Evolutionary conservation across 75 land plant genomes (phyloP), one percentile per base, ranked within the genome.

Genomic region (Chamaecyparis obtusa): DNA sequence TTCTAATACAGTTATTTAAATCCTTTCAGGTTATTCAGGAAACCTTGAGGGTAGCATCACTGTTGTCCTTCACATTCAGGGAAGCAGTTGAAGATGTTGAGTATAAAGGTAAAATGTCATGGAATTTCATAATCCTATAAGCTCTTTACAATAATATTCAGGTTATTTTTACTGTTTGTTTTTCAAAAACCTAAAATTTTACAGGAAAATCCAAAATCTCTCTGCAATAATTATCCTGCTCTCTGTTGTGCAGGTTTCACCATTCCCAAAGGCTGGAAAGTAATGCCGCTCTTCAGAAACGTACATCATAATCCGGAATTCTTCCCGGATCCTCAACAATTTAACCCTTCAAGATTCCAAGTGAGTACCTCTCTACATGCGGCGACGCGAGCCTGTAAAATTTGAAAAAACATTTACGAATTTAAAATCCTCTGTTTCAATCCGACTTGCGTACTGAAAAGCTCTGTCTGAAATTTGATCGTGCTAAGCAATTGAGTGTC

Each of bases 181-280:
- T 27, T 27, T 71, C 55, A 14, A 14, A 51, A 14, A 13, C 0
- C 55, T 14, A 30, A 71, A 24, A 71, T 5, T 21, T 57, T 19
- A 3, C 24, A 5, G 7, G 6, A 3, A 57, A 57, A 57, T 57
- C 1, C 5, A 19, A 5, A 17, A 19, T 0, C 13, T 3, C 36
- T 11, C 3, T 74, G 2, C 0, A 13, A 13, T 74, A 33, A 74
- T 32, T 74, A 8, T 74, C 4, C 13, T 32, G 76, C 15, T 49
- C 36, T 2, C 14, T 33, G 3, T 55, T 1, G 14, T 48, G 16
- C 85, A 96, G 98, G 96, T 1, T 96, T 92, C 86, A 67, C 95
- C 3, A 96, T 96, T 82, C 98, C 98, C 36, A 96, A 96, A 87
- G 98, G 98, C 0, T 96, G 98, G 98, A 95, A 94, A 72, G 97